These are phyloP conservation scores for Botrytis squamosa DNA, from an alignment of 2,329 filamentous ascomycete species.

Conservation along the genomic window DNA sequence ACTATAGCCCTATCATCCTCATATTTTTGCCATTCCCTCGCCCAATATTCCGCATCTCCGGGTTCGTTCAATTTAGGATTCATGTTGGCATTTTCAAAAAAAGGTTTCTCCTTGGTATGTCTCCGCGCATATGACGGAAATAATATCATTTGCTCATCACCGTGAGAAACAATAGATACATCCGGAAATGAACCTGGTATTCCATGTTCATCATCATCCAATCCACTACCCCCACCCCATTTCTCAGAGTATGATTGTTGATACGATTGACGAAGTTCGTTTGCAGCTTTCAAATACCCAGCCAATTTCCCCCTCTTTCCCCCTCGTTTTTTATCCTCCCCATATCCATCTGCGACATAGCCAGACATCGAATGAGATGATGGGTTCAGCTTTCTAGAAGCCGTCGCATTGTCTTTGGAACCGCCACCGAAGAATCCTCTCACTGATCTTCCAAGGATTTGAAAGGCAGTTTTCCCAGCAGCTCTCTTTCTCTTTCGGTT, in stretches of 20 bases:
- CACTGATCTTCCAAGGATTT: conserved; percentile 34
- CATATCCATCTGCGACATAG: conserved; percentile 35
- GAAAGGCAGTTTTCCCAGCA: conserved; percentile 37
- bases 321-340: conserved; percentile 55
- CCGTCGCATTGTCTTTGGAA: conserved; percentile 41
- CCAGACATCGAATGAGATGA: conserved; percentile 40
- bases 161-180: conserved; percentile 74
- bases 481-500: conserved; percentile 49
- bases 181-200: conserved; percentile 82
- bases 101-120: conserved; percentile 36
- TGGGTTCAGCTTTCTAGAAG: conserved; percentile 33
- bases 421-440: conserved; percentile 39
- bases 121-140: conserved; percentile 88
- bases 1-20: conserved; percentile 84
- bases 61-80: conserved; percentile 43
- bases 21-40: conserved; percentile 72
- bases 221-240: conserved; percentile 47
- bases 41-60: conserved; percentile 72
- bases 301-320: conserved; percentile 76
- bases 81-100: conserved; percentile 42
- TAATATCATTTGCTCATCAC: conserved; percentile 87
- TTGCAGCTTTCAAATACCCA: conserved; percentile 68
- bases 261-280: conserved; percentile 69
- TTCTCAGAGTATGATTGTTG: conserved; percentile 50
- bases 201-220: conserved; percentile 45